Evolutionary conservation across 2,329 filamentous ascomycete genomes (phyloP).

Genomic region (Cyphellophora europaea): DNA sequence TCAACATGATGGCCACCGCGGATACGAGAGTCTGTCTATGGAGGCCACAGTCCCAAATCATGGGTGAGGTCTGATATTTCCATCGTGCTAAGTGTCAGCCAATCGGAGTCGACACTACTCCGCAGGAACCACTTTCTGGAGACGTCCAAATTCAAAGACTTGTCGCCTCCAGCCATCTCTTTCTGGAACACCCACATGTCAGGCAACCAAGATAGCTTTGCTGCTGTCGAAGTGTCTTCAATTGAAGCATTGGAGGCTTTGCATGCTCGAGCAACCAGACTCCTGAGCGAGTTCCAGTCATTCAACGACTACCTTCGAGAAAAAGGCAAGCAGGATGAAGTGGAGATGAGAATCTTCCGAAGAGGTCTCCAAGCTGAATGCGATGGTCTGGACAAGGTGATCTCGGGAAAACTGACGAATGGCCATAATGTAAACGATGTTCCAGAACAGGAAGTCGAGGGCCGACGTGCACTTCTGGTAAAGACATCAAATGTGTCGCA

Average conservation of each 20-base stretch:
- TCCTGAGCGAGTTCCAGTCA: no score
- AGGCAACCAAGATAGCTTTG: no score
- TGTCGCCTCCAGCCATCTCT: constrained; percentile 37
- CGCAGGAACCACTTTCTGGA: constrained; percentile 8
- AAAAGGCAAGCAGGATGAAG: constrained; percentile 36
- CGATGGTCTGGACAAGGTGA: constrained; percentile 33
- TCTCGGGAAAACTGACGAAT: constrained; percentile 16
- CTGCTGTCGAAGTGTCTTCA: no score
- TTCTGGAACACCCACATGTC: no score
- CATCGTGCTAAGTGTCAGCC: no score
- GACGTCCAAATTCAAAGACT: constrained; percentile 24
- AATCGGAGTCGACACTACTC: constrained; percentile 9
- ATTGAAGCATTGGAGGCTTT: no score
- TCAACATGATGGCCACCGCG: constrained; percentile 83
- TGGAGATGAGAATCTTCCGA: constrained; percentile 42
- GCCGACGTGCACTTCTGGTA: constrained; percentile 42
- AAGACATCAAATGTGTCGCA: constrained; percentile 59
- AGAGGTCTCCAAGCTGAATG: constrained; percentile 39
- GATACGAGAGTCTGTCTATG: constrained; percentile 77
- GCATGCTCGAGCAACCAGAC: no score
- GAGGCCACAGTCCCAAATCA: constrained; percentile 42
- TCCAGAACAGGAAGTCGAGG: constrained; percentile 15
- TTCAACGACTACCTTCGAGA: no score
- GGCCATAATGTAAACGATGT: constrained; percentile 10
- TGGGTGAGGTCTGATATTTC: no score